Evolutionary conservation across 345 rosid species (phyloP).

Genomic region (Camelina neglecta): DNA sequence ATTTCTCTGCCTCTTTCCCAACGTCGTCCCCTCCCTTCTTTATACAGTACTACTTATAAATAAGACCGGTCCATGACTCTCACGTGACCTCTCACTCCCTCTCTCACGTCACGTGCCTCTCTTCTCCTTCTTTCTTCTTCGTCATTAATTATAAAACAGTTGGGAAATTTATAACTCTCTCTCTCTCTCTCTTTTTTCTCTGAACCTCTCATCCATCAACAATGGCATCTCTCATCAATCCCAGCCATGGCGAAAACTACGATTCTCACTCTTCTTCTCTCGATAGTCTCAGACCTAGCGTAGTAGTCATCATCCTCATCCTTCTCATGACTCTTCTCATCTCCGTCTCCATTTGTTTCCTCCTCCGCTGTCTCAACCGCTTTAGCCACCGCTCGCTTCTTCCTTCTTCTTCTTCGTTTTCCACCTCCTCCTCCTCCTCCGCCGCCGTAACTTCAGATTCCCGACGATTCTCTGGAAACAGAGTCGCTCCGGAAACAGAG

Average conservation of each 20-base stretch:
- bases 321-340: conserved; percentile 62
- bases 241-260: conserved; percentile 18
- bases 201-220: neutral
- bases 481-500: conserved; percentile 58
- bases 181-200: neutral
- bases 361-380: conserved; percentile 77
- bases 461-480: conserved; percentile 43
- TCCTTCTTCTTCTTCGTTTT: conserved; percentile 14
- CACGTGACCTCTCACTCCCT: conserved; percentile 31
- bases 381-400: conserved; percentile 42
- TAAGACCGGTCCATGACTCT: conserved; percentile 37
- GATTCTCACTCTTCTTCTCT: conserved; percentile 45
- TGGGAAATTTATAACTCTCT: neutral
- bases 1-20: conserved; percentile 39
- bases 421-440: conserved; percentile 40
- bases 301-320: conserved; percentile 60
- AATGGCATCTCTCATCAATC: conserved; percentile 36
- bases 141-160: conserved; percentile 31
- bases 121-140: conserved; percentile 3
- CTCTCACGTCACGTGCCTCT: conserved; percentile 40
- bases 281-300: conserved; percentile 63
- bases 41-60: neutral
- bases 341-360: conserved; percentile 70
- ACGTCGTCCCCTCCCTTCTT: neutral
- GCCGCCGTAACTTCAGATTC: conserved; percentile 41